Percentiles rank a stretch among this genome's conserved stretches.
Conservation (phyloP, 2,329 filamentous ascomycete genomes). For the Trichoderma hamatum region DNA sequence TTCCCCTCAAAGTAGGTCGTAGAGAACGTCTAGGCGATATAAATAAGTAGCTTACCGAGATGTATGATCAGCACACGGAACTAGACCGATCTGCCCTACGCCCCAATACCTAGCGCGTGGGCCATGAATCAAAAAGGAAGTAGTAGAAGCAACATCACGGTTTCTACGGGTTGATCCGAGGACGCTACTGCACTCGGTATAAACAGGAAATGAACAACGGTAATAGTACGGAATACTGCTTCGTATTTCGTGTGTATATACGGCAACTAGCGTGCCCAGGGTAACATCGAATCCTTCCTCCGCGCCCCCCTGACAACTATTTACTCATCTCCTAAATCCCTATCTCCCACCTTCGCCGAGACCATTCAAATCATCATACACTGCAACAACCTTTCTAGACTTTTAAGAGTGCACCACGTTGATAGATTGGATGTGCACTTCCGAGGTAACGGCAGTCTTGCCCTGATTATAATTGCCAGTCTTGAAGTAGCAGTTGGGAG, state of each 20-base stretch:
- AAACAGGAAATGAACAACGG: neutral
- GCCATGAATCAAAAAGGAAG: neutral
- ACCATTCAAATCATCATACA: neutral
- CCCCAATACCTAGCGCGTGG: neutral
- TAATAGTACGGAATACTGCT: neutral
- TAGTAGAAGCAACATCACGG: neutral
- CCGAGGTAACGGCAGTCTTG: conserved; percentile 31
- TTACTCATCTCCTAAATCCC: neutral
- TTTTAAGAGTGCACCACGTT: conserved; percentile 35
- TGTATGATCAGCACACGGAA: neutral
- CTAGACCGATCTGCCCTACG: neutral
- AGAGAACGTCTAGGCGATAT: neutral
- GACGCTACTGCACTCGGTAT: neutral
- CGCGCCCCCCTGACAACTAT: neutral
- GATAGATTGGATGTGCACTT: conserved; percentile 34
- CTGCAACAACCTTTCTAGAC: no score
- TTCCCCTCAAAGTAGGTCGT: neutral
- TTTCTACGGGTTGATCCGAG: neutral
- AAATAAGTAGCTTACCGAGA: neutral
- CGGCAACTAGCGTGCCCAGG: neutral
- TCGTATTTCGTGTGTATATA: neutral
- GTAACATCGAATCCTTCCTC: neutral
- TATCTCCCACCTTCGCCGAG: neutral
- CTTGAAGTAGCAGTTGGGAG: conserved; percentile 44
- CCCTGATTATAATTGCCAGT: conserved; percentile 45